These are phyloP conservation scores for Inonotus obliquus DNA, from an alignment of 1,284 basidiomycete genomes.

Conservation along the genomic window DNA sequence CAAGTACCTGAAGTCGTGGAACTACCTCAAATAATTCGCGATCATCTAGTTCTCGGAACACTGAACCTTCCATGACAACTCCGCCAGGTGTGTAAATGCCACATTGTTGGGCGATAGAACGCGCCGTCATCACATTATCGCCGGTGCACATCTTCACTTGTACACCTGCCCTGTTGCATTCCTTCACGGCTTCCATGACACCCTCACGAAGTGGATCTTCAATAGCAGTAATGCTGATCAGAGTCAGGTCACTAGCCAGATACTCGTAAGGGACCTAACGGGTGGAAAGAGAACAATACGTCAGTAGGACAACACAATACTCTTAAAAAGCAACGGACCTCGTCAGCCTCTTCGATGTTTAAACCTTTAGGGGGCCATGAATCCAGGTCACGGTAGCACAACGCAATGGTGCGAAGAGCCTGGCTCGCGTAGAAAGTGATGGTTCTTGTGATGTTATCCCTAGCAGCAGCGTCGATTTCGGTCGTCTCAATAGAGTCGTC, in stretches of 20 bases:
- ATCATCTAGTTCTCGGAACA: slow-evolving; percentile 57
- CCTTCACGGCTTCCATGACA: slow-evolving; percentile 82
- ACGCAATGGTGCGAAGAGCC: slow-evolving; percentile 86
- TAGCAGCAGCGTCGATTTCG: slow-evolving; percentile 59
- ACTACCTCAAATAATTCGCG: slow-evolving; percentile 58
- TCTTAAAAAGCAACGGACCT: slow-evolving; percentile 39
- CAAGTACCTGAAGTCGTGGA: slow-evolving; percentile 72
- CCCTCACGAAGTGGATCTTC: slow-evolving; percentile 93
- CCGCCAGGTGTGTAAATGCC: slow-evolving; percentile 91
- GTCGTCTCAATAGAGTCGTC: slow-evolving; percentile 48
- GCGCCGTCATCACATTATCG: slow-evolving; percentile 92
- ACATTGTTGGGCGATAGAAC: slow-evolving; percentile 92
- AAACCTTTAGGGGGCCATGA: slow-evolving; percentile 74
- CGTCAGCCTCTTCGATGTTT: slow-evolving; percentile 43
- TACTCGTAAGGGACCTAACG: slow-evolving; percentile 62
- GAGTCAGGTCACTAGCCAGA: slow-evolving; percentile 70
- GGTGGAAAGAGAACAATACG: slow-evolving; percentile 3
- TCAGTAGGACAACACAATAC: not conserved
- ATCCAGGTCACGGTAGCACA: slow-evolving; percentile 88
- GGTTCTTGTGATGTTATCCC: slow-evolving; percentile 80
- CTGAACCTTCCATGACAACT: slow-evolving; percentile 94
- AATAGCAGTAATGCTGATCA: slow-evolving; percentile 89
- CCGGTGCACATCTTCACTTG: slow-evolving; percentile 98
- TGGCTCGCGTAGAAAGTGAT: slow-evolving; percentile 98
- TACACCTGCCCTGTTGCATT: slow-evolving; percentile 89